These are phyloP conservation scores for Claviceps citrina DNA, from an alignment of 2,329 filamentous ascomycete species.

Conservation along the genomic window DNA sequence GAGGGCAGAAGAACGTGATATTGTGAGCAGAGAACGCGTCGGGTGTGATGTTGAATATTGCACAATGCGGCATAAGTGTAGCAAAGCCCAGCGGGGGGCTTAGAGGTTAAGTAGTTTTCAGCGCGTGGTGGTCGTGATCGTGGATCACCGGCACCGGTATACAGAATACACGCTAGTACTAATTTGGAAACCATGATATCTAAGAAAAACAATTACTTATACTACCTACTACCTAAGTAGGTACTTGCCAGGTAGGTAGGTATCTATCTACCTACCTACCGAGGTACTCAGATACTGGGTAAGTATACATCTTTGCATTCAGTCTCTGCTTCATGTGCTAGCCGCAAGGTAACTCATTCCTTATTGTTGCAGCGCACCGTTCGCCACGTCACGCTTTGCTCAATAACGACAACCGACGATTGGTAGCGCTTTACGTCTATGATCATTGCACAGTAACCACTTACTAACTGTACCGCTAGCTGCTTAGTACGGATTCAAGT, in stretches of 20 bases:
- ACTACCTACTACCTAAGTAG: no score
- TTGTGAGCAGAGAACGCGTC: conserved; percentile 13
- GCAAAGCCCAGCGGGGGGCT: conserved; percentile 28
- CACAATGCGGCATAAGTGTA: conserved; percentile 17
- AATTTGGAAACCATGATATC: conserved; percentile 17
- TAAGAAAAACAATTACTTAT: conserved; percentile 5
- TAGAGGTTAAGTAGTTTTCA: conserved; percentile 43
- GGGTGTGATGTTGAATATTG: conserved; percentile 24
- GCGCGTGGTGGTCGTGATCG: conserved; percentile 28
- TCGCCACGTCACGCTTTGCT: not conserved
- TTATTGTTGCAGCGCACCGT: not conserved
- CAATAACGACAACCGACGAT: not conserved
- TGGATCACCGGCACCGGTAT: conserved; percentile 28
- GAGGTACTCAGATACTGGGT: no score
- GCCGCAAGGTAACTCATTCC: no score
- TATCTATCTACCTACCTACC: no score
- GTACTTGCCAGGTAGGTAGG: no score
- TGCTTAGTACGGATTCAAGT: not conserved
- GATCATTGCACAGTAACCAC: not conserved
- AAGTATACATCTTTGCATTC: no score
- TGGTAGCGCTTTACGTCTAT: not conserved
- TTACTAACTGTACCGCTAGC: not conserved
- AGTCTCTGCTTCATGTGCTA: no score
- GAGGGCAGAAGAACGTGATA: conserved; percentile 5
- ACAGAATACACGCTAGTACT: conserved; percentile 14